phyloP scores from a whole-genome alignment of 768 basidiomycete genomes.

The Cystofilobasidium ferigula region DNA sequence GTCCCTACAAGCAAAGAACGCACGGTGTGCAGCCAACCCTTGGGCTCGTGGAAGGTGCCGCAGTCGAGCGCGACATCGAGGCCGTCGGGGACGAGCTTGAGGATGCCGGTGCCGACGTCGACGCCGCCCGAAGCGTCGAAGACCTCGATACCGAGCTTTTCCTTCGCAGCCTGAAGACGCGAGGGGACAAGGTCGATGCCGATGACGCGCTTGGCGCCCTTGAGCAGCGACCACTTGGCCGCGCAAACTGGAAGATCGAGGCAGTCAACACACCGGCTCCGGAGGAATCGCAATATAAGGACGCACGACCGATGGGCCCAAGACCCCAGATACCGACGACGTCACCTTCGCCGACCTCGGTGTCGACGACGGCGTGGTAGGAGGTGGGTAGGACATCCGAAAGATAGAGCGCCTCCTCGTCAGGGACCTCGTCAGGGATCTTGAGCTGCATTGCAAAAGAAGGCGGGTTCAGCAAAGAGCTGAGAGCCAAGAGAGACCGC shows the following conservation, averaged over 20 bases:
- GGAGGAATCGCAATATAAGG: conserved; percentile 29
- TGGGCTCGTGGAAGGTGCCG: conserved; percentile 59
- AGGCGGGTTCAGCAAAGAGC: too few relatives aligned
- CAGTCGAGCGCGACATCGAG: conserved; percentile 38
- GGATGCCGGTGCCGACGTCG: conserved; percentile 48
- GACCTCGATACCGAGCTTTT: conserved; percentile 45
- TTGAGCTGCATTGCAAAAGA: conserved; percentile 43
- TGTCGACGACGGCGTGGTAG: conserved; percentile 64
- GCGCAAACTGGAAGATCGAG: conserved; percentile 41
- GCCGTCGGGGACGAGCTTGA: conserved; percentile 54
- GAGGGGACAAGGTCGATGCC: conserved; percentile 55
- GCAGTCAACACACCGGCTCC: conserved; percentile 35
- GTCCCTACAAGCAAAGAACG: conserved; percentile 26
- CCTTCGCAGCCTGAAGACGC: conserved; percentile 45
- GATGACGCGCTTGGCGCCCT: conserved; percentile 60
- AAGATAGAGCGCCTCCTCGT: conserved; percentile 47
- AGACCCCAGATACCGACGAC: conserved; percentile 56
- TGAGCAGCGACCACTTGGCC: conserved; percentile 53
- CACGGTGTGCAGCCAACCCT: conserved; percentile 53
- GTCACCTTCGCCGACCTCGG: conserved; percentile 60
- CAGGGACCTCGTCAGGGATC: conserved; percentile 53
- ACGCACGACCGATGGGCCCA: conserved; percentile 25
- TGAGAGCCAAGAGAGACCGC: neutral
- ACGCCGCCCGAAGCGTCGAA: conserved; percentile 50
- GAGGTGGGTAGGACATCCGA: conserved; percentile 53